Conservation (phyloP, 768 basidiomycete genomes). For the Mycena latifolia region DNA sequence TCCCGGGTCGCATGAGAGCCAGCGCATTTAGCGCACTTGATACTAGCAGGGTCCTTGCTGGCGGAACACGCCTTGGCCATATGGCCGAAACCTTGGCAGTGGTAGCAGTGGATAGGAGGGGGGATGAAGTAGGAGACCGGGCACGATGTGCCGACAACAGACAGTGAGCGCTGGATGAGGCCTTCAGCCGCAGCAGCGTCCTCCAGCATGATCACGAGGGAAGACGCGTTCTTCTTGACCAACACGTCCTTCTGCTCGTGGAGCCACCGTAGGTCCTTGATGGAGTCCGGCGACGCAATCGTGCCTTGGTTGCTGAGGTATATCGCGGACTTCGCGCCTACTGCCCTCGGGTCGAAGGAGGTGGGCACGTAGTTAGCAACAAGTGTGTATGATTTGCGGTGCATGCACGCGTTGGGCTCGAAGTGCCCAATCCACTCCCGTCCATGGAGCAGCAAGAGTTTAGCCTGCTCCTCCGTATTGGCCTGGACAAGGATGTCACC, state of each 20-base stretch:
- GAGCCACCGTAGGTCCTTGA: no score
- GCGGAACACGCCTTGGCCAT: no score
- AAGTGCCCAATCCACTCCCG: constrained; percentile 6
- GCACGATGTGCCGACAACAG: constrained; percentile 2
- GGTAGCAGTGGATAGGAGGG: constrained; percentile 7
- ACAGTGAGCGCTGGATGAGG: not conserved
- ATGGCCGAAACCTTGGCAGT: constrained; percentile 18
- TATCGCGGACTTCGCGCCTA: constrained; percentile 2
- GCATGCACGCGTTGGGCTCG: constrained; percentile 10
- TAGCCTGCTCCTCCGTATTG: no score
- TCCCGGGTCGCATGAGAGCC: constrained; percentile 5
- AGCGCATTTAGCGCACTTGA: constrained; percentile 14
- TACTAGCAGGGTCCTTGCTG: constrained; percentile 9
- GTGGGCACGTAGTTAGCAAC: no score
- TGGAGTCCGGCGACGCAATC: no score
- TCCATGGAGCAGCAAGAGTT: constrained; percentile 8
- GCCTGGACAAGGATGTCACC: no score
- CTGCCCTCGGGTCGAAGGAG: constrained; percentile 13
- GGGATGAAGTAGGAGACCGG: constrained; percentile 8
- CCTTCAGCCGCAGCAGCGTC: not conserved
- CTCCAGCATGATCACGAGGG: constrained; percentile 5
- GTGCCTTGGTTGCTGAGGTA: constrained; percentile 8
- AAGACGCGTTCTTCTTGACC: no score
- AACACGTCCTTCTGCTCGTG: no score
- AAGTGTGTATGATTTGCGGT: not conserved